These are phyloP conservation scores for Waltergamsia citrina DNA, from an alignment of 2,329 filamentous ascomycete species.

Conservation along the genomic window DNA sequence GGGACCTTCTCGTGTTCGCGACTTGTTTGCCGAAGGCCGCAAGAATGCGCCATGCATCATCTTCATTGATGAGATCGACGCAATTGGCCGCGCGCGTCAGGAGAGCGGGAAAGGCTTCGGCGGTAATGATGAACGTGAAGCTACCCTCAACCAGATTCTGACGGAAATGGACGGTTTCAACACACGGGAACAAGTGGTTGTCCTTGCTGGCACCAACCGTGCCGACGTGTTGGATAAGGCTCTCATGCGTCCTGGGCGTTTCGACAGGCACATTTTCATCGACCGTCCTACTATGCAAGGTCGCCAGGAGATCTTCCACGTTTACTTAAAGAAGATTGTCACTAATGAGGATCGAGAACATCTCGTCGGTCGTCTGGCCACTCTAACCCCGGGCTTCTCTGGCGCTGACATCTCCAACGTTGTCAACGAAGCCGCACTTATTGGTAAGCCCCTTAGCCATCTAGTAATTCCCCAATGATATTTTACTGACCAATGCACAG, in stretches of 20 bases:
- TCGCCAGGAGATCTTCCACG: constrained; percentile 88
- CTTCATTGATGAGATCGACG: constrained; percentile 99
- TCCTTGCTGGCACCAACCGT: constrained; percentile 92
- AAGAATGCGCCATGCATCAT: constrained; percentile 98
- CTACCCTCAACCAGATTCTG: constrained; percentile 93
- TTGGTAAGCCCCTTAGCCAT: constrained; percentile 53
- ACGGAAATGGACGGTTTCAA: constrained; percentile 99
- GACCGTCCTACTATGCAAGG: constrained; percentile 96
- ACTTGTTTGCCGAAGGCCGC: constrained; percentile 86
- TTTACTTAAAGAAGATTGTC: constrained; percentile 90
- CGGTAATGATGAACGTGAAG: constrained; percentile 94
- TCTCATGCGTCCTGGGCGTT: constrained; percentile 90
- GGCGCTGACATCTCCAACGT: constrained; percentile 98
- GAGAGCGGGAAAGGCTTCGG: constrained; percentile 66
- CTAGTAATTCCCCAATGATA: neutral
- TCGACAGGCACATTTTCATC: constrained; percentile 93
- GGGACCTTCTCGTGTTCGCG: constrained; percentile 87
- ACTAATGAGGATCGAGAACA: constrained; percentile 85
- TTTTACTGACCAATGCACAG: constrained; percentile 30
- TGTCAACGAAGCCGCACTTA: constrained; percentile 92
- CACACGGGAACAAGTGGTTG: constrained; percentile 90
- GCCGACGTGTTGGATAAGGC: constrained; percentile 92
- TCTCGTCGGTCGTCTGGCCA: constrained; percentile 78
- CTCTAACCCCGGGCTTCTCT: constrained; percentile 91
- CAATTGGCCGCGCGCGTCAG: constrained; percentile 82